Conservation (phyloP, 2,329 filamentous ascomycete species). For the Xylaria sp. region DNA sequence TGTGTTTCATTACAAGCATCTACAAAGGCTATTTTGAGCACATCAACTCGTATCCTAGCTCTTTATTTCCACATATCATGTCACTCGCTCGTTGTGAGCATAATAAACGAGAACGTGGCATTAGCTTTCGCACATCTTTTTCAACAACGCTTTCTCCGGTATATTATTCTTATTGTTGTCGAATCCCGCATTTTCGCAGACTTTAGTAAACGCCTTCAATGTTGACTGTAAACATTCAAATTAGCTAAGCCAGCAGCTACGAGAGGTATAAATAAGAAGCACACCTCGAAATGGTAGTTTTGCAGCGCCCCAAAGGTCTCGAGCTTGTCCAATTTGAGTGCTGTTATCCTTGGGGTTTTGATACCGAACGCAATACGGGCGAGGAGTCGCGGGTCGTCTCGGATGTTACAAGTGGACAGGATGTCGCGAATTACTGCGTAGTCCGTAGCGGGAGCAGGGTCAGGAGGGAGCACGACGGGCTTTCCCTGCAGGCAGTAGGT, state of each 20-base stretch:
- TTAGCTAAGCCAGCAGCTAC: constrained; percentile 18
- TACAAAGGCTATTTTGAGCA: neutral
- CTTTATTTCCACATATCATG: neutral
- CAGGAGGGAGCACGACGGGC: constrained; percentile 54
- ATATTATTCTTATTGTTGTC: neutral
- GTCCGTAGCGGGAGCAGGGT: constrained; percentile 55
- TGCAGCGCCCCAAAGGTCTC: constrained; percentile 64
- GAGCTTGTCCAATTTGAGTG: constrained; percentile 59
- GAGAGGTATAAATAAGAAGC: constrained; percentile 29
- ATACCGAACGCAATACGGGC: constrained; percentile 72
- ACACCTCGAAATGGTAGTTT: constrained; percentile 64
- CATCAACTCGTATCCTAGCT: neutral
- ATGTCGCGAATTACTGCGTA: constrained; percentile 55
- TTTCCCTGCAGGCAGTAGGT: constrained; percentile 59
- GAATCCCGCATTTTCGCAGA: constrained; percentile 39
- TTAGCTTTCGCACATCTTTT: neutral
- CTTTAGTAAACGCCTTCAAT: constrained; percentile 47
- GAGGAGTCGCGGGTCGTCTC: constrained; percentile 69
- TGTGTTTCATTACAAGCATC: neutral
- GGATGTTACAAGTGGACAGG: constrained; percentile 56
- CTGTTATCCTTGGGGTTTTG: constrained; percentile 64
- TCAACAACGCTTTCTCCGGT: neutral
- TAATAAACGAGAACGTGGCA: neutral
- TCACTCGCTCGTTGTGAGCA: neutral
- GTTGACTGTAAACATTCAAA: constrained; percentile 40